phyloP scores from a whole-genome alignment of 352 stramenopile species.

The Pythium plurisporium region DNA sequence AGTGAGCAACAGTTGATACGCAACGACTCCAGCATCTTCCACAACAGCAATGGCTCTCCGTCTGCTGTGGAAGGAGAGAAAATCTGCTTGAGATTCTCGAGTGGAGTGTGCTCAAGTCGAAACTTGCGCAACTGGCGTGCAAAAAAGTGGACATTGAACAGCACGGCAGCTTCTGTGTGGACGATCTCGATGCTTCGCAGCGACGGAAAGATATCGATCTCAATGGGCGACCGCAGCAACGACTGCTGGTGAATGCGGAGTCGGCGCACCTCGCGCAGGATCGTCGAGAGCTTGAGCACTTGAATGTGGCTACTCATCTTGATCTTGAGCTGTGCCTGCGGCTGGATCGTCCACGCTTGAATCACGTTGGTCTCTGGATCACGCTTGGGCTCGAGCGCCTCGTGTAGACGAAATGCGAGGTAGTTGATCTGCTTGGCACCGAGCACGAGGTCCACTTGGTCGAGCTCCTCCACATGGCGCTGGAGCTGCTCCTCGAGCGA shows the following conservation, averaged over 20 bases:
- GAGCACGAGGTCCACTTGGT: constrained; percentile 58
- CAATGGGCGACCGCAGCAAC: constrained; percentile 31
- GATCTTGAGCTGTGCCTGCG: constrained; percentile 45
- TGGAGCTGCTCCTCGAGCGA: constrained; percentile 66
- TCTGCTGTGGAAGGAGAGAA: constrained; percentile 25
- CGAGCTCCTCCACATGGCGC: constrained; percentile 42
- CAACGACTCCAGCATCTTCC: constrained; percentile 47
- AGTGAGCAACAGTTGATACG: constrained; percentile 69
- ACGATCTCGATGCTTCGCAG: constrained; percentile 60
- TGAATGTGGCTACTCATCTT: constrained; percentile 78
- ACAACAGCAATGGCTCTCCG: constrained; percentile 8
- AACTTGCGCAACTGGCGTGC: constrained; percentile 55
- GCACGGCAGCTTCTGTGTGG: constrained; percentile 31
- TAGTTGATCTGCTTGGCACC: constrained; percentile 64
- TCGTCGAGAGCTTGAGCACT: constrained; percentile 85
- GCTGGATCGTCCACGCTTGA: constrained; percentile 76
- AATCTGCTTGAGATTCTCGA: constrained; percentile 39
- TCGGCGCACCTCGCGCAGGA: constrained; percentile 62
- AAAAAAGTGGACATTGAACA: constrained; percentile 69
- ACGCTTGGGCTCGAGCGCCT: constrained; percentile 66
- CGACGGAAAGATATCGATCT: constrained; percentile 83
- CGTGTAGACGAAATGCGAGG: constrained; percentile 60
- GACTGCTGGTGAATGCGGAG: constrained; percentile 62
- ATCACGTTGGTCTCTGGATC: constrained; percentile 58
- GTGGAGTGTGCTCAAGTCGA: constrained; percentile 61